A percentile compares a stretch with the other conserved stretches of the same genome.
These are phyloP conservation scores for Caloboletus firmus DNA, from an alignment of 1,284 basidiomycete species.

Conservation along the genomic window DNA sequence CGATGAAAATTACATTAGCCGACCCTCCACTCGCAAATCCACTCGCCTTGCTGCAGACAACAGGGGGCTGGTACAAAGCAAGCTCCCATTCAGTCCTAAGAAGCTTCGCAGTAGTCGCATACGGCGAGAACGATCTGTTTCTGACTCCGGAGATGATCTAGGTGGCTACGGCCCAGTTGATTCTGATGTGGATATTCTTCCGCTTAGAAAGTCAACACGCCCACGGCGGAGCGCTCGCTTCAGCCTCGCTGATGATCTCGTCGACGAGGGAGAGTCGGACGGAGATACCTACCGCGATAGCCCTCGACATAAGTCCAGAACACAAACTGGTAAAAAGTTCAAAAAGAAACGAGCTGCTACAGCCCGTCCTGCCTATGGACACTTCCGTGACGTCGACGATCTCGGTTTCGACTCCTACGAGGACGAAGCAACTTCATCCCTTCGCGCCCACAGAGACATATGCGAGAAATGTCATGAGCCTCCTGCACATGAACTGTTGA, in stretches of 20 bases:
- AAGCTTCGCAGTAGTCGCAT: conserved; percentile 46
- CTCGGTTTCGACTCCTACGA: conserved; percentile 57
- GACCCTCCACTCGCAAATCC: conserved; percentile 25
- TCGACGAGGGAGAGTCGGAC: conserved; percentile 34
- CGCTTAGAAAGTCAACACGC: conserved; percentile 39
- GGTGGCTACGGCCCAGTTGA: conserved; percentile 40
- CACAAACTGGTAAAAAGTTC: conserved; percentile 18
- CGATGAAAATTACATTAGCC: conserved; percentile 32
- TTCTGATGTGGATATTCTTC: conserved; percentile 31
- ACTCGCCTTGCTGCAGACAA: conserved; percentile 21
- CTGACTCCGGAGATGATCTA: conserved; percentile 41
- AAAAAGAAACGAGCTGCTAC: conserved; percentile 42
- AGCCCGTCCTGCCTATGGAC: conserved; percentile 64
- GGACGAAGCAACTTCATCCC: conserved; percentile 54
- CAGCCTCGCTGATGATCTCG: conserved; percentile 36
- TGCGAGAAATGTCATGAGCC: conserved; percentile 70
- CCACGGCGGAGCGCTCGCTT: conserved; percentile 37
- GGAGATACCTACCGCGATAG: conserved; percentile 34
- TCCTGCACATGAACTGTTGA: conserved; percentile 58
- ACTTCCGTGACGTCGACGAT: conserved; percentile 57
- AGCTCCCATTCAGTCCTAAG: conserved; percentile 61
- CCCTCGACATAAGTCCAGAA: conserved; percentile 26
- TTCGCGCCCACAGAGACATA: conserved; percentile 57
- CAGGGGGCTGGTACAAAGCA: conserved; percentile 24
- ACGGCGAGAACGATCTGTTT: conserved; percentile 35